Base-by-base conservation (phyloP, 192 early-diverging fungal species). In the Backusella morwellensis region DNA sequence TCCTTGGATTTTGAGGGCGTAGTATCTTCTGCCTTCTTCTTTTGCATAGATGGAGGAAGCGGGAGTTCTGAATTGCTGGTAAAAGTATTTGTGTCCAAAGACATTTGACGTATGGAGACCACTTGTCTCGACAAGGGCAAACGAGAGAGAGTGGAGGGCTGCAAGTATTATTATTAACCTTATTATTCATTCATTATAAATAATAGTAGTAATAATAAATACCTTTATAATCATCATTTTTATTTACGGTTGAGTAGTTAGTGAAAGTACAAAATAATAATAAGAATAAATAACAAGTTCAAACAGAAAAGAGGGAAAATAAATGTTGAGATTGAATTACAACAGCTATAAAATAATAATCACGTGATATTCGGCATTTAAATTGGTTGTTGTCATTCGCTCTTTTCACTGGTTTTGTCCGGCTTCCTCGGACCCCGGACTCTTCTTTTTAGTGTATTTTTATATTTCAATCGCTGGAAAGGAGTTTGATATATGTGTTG, bases 31-130 rank as follows among this genome's bases (percentile, higher is more conserved):
- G 40, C 44, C 40, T 26, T 50, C 9, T 72, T 72, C 17, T 72
- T 72, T 23, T 72, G 26, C 42, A 72, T 72, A 50, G 70, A 50
- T 44, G 70, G 70, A 72, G 70, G 70, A 38, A 70, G 68, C 34
- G 70, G 70, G 3, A 72, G 42, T 0, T 72, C 41, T 14, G 70
- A 44, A 34, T 44, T 50, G 26, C 42, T 29, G 12, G 41, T 23
- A 38, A 70, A 70, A 34, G 35, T 21, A 44, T 29, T 72, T 72
- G 70, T 35, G 15, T 72, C 44, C 26, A 72, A 50, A 15, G 70
- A 50, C 70, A 72, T 72, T 29, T 72, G 70, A 34, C 70, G 70
- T 29, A 72, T 41, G 26, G 56, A 63, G 12, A 29, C 56, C 11
- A 63, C 9, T 63, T 63, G 56, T 26, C 56, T 26, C 21, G 56